A percentile compares a stretch with the other conserved stretches of the same genome.
These are phyloP conservation scores for Apiosordaria backusii DNA, from an alignment of 495 filamentous ascomycete species.

Conservation along the genomic window DNA sequence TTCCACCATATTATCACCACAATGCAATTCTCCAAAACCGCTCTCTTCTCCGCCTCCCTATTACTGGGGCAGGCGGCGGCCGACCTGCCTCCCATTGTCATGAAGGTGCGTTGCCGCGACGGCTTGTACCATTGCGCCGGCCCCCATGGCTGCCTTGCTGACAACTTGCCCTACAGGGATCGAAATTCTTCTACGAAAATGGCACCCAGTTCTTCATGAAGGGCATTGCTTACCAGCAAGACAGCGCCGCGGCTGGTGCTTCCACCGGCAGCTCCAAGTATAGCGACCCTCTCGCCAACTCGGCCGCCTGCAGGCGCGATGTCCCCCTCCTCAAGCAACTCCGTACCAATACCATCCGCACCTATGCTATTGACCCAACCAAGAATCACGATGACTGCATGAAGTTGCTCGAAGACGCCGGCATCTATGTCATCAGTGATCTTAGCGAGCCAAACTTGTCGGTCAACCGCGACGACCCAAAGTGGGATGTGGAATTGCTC, in stretches of 20 bases:
- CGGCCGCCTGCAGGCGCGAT: slow-evolving; percentile 68
- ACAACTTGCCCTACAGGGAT: slow-evolving; percentile 33
- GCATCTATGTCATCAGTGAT: slow-evolving; percentile 93
- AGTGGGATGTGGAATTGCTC: slow-evolving; percentile 74
- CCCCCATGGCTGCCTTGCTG: neutral
- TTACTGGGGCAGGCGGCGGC: slow-evolving; percentile 50
- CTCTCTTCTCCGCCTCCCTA: slow-evolving; percentile 42
- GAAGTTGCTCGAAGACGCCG: slow-evolving; percentile 73
- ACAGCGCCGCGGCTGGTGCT: slow-evolving; percentile 42
- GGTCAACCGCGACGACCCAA: slow-evolving; percentile 75
- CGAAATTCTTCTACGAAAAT: slow-evolving; percentile 64
- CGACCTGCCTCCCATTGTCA: slow-evolving; percentile 64
- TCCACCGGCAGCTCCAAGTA: slow-evolving; percentile 42
- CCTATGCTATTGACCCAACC: slow-evolving; percentile 83
- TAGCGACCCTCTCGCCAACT: slow-evolving; percentile 69
- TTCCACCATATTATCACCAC: slow-evolving; percentile 19
- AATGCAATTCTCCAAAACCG: slow-evolving; percentile 44
- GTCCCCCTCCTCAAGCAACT: slow-evolving; percentile 74
- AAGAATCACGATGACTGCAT: slow-evolving; percentile 81
- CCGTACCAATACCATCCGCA: slow-evolving; percentile 84
- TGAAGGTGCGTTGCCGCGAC: slow-evolving; percentile 49
- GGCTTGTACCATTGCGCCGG: neutral
- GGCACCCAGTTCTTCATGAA: slow-evolving; percentile 81
- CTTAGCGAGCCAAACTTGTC: slow-evolving; percentile 74
- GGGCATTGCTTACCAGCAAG: slow-evolving; percentile 83